Base-by-base conservation (phyloP, 768 basidiomycete genomes). In the Auricularia sp. region DNA sequence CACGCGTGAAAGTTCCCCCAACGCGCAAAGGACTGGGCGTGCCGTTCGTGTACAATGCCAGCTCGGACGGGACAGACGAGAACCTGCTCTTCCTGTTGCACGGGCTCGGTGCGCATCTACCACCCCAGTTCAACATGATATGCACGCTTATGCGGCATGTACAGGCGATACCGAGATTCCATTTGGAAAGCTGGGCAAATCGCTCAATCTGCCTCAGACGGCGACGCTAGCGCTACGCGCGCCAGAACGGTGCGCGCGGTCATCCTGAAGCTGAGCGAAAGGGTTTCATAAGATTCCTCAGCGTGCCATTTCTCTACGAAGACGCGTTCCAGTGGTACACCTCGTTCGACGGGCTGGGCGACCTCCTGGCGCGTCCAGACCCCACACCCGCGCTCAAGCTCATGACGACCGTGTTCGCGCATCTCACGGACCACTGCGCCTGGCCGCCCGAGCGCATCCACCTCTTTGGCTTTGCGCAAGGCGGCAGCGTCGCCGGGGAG, bases 381-480 rank as follows among this genome's bases (percentile, higher is more conserved):
- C 93, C 93, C 11, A 86, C 86, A 0, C 71, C 81, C 0, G 86
- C 85, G 0, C 77, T 93, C 64, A 77, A 83, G 7, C 75, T 85
- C 43, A 74, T 94, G 39, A 71, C 71, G 12, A 76, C 75, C 29
- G 74, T 86, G 59, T 65, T 91, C 62, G 73, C 77, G 2, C 79
- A 90, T 69, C 82, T 95, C 62, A 77, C 77, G 18, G 68, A 73
- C 3, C 81, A 83, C 47, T 90, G 86, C 69, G 67, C 74, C 1
- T 97, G 93, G 93, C 77, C 85, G 5, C 69, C 80, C 0, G 65
- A 82, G 10, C 78, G 81, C n/a, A 87, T 97, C 47, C 93, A 97
- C 71, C 71, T 93, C 58, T 90, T 95, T 64, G 93, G 93, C 2
- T 97, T 91, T 67, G 90, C 83, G 0, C 93, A 97, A 73, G 93